Percentiles rank a stretch among this genome's conserved stretches.
Conservation (phyloP, 306 rosid species). For the Medicago ruthenica region DNA sequence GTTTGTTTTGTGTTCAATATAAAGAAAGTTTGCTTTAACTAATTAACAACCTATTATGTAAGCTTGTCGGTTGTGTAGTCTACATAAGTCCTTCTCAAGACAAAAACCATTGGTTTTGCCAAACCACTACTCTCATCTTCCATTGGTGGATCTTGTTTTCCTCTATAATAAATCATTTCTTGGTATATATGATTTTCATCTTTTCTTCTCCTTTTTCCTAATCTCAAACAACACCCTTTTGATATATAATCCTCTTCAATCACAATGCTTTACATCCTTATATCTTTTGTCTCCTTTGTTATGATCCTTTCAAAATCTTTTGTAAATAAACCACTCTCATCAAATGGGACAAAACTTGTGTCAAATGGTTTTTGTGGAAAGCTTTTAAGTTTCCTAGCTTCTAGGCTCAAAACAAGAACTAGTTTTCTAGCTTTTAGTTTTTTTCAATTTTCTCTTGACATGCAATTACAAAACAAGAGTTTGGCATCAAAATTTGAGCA, state of each 20-base stretch:
- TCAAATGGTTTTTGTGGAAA: conserved; percentile 50
- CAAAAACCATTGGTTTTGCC: conserved; percentile 44
- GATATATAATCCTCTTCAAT: conserved; percentile 20
- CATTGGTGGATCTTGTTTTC: conserved; percentile 49
- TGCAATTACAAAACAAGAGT: conserved; percentile 49
- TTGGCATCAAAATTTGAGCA: conserved; percentile 46
- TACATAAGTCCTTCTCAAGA: conserved; percentile 44
- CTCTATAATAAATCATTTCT: background rate
- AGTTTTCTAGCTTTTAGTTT: conserved; percentile 31
- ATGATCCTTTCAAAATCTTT: conserved; percentile 68
- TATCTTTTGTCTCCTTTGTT: conserved; percentile 77
- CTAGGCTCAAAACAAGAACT: conserved; percentile 54
- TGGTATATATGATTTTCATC: conserved; percentile 32
- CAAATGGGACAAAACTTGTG: conserved; percentile 48
- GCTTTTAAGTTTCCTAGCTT: conserved; percentile 47
- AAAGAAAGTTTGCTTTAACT: conserved; percentile 39
- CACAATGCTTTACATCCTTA: conserved; percentile 79
- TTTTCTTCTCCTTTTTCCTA: conserved; percentile 37
- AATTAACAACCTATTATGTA: conserved; percentile 42
- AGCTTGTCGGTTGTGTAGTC: conserved; percentile 60
- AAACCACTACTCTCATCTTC: conserved; percentile 42
- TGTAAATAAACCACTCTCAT: conserved; percentile 52
- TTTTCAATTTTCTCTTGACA: conserved; percentile 42
- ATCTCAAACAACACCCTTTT: conserved; percentile 35
- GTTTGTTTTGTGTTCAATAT: conserved; percentile 34